These are phyloP conservation scores for Lasiosphaeria ovina DNA, from an alignment of 495 filamentous ascomycete genomes.

Conservation along the genomic window DNA sequence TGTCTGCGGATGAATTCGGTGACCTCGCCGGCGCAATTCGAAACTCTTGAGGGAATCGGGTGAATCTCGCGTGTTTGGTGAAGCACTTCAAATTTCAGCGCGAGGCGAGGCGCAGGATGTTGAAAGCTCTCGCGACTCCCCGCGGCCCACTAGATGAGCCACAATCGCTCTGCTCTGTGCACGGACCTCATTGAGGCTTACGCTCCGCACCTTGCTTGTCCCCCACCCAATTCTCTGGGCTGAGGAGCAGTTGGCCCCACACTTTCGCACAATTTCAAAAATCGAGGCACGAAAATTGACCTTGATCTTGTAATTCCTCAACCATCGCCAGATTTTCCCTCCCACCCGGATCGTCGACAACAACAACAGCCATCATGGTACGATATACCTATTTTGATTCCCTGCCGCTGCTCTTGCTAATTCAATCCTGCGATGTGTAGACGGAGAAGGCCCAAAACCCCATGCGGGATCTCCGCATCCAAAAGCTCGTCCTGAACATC, in stretches of 20 bases:
- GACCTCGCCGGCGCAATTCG: slow-evolving; percentile 8
- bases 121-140: too few species aligned
- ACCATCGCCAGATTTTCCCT: slow-evolving; percentile 10
- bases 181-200: not conserved
- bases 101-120: slow-evolving; percentile 18
- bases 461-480: slow-evolving; percentile 99
- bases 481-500: slow-evolving; percentile 99
- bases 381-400: slow-evolving; percentile 12
- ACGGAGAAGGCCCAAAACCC: slow-evolving; percentile 86
- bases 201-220: slow-evolving; percentile 16
- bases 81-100: slow-evolving; percentile 18
- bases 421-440: slow-evolving; percentile 28
- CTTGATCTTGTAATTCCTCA: slow-evolving; percentile 22
- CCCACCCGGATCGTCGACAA: slow-evolving; percentile 27
- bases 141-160: too few species aligned
- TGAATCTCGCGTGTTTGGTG: slow-evolving; percentile 11
- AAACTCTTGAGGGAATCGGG: slow-evolving; percentile 14
- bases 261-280: slow-evolving; percentile 32
- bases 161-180: not conserved
- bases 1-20: slow-evolving; percentile 15
- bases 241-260: slow-evolving; percentile 10
- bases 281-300: slow-evolving; percentile 26
- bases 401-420: slow-evolving; percentile 24
- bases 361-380: slow-evolving; percentile 30
- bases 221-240: slow-evolving; percentile 22